Conservation (phyloP, 2,329 filamentous ascomycete species). For the Alternaria triticina region DNA sequence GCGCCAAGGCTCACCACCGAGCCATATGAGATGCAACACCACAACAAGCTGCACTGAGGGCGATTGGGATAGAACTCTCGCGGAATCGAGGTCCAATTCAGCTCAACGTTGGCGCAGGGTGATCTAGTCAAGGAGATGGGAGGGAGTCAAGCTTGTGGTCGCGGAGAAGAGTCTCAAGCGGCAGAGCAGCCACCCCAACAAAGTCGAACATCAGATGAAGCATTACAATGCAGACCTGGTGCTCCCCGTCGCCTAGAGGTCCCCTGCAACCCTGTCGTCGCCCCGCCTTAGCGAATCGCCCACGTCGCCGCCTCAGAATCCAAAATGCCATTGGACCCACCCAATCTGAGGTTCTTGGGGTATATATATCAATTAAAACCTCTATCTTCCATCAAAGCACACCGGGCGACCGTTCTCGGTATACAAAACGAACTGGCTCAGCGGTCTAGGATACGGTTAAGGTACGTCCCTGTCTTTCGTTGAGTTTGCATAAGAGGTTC, state of each 20-base stretch:
- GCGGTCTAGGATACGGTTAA: neutral
- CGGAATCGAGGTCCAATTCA: neutral
- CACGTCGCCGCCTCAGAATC: neutral
- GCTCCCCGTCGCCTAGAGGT: neutral
- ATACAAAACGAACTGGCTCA: neutral
- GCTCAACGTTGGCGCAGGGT: neutral
- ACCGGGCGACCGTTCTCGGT: neutral
- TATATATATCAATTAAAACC: neutral
- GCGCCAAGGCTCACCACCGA: constrained; percentile 2
- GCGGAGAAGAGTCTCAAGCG: neutral
- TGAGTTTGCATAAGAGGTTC: neutral
- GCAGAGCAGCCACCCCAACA: neutral
- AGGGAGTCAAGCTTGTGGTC: neutral
- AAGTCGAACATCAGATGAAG: neutral
- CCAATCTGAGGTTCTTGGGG: neutral
- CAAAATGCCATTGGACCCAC: neutral
- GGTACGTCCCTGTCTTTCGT: neutral
- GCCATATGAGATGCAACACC: constrained; percentile 4
- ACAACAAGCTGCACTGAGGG: neutral
- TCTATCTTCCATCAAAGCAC: neutral
- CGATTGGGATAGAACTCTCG: neutral
- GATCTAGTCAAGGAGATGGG: neutral
- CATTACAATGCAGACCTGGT: neutral
- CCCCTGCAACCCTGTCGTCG: neutral
- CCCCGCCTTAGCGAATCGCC: constrained; percentile 1